Conservation (phyloP, 768 basidiomycete species). For the Phaeotremella skinneri region DNA sequence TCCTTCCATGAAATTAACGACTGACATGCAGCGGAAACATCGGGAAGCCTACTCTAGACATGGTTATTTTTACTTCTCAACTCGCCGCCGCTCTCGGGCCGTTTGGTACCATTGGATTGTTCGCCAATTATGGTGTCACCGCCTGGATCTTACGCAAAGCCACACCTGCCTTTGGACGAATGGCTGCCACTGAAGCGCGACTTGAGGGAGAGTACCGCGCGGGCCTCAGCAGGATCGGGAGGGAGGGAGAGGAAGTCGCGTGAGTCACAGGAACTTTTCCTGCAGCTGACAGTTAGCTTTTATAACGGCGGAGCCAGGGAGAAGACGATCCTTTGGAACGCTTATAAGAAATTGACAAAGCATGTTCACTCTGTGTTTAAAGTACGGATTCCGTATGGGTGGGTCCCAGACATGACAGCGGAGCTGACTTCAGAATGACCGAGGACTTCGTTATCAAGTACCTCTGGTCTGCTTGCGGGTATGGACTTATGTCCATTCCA, state of each 20-base stretch:
- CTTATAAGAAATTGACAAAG: slow-evolving; percentile 75
- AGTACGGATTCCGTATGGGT: slow-evolving; percentile 53
- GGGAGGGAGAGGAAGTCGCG: slow-evolving; percentile 92
- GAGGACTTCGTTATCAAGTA: slow-evolving; percentile 98
- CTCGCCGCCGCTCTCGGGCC: slow-evolving; percentile 80
- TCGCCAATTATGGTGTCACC: slow-evolving; percentile 81
- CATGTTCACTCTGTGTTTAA: slow-evolving; percentile 92
- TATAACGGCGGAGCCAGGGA: slow-evolving; percentile 86
- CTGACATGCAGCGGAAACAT: slow-evolving; percentile 70
- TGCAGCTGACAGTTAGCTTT: slow-evolving; percentile 59
- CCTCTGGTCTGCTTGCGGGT: slow-evolving; percentile 89
- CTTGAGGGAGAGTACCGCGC: slow-evolving; percentile 89
- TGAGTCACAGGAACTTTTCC: slow-evolving; percentile 53
- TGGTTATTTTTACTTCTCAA: slow-evolving; percentile 88
- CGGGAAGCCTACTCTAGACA: slow-evolving; percentile 85
- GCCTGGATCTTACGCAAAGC: slow-evolving; percentile 75
- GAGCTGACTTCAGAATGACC: slow-evolving; percentile 66
- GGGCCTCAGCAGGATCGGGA: slow-evolving; percentile 77
- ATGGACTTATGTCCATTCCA: slow-evolving; percentile 85
- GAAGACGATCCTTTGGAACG: slow-evolving; percentile 70
- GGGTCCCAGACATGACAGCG: slow-evolving; percentile 1
- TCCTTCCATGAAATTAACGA: slow-evolving; percentile 18
- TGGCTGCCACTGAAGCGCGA: slow-evolving; percentile 82
- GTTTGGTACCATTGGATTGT: slow-evolving; percentile 75
- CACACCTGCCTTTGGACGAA: slow-evolving; percentile 86